phyloP scores from a whole-genome alignment of 2,329 filamentous ascomycete species.

The Ophiostoma novo-ulmi region DNA sequence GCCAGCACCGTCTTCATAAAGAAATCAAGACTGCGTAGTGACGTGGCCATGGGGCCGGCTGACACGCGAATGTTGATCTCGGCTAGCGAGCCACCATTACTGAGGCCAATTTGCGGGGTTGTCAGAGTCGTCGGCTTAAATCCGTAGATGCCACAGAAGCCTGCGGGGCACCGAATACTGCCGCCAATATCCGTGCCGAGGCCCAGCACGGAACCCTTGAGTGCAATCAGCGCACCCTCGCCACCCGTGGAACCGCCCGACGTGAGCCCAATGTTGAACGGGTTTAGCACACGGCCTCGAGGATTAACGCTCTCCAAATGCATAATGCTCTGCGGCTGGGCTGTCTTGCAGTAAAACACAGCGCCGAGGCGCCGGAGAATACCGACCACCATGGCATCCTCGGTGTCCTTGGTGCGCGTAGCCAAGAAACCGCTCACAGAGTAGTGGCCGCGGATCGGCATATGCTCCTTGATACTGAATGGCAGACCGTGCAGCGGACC shows the following conservation, averaged over 20 bases:
- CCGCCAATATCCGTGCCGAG: constrained; percentile 37
- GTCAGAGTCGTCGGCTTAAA: constrained; percentile 29
- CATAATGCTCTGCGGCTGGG: constrained; percentile 31
- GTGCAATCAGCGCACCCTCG: constrained; percentile 35
- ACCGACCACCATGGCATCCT: constrained; percentile 27
- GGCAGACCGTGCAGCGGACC: constrained; percentile 44
- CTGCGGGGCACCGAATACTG: constrained; percentile 31
- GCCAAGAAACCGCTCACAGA: constrained; percentile 15
- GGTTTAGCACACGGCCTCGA: constrained; percentile 36
- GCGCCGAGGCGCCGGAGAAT: constrained; percentile 30
- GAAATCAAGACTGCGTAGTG: constrained; percentile 50
- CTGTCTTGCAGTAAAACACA: constrained; percentile 30
- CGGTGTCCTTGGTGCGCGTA: constrained; percentile 23
- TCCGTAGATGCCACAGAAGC: constrained; percentile 33
- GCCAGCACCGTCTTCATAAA: constrained; percentile 48
- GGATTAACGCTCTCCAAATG: constrained; percentile 35
- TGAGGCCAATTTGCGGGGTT: constrained; percentile 19
- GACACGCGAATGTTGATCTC: constrained; percentile 19
- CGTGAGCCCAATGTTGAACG: constrained; percentile 34
- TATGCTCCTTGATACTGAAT: constrained; percentile 38
- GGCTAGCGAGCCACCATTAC: constrained; percentile 36
- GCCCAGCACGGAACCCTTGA: constrained; percentile 35
- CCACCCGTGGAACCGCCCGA: constrained; percentile 38
- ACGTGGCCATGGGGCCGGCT: constrained; percentile 33
- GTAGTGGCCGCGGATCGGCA: constrained; percentile 21